Conservation (phyloP, 345 rosid species). For the Arabis alpina region DNA sequence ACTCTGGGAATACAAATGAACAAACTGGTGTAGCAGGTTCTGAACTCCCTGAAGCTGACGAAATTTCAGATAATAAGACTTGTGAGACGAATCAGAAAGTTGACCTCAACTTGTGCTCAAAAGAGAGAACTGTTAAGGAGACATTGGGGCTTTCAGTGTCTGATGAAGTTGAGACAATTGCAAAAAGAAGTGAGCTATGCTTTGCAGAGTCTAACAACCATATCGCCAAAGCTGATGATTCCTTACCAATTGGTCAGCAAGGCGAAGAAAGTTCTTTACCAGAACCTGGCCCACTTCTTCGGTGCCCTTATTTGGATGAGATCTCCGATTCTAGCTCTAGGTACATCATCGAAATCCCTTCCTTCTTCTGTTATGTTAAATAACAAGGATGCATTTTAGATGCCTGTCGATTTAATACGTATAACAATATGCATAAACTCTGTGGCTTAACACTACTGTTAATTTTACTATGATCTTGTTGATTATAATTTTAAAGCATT, state of each 20-base stretch:
- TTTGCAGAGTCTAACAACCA: slow-evolving; percentile 45
- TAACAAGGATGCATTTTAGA: background rate
- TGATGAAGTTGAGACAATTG: slow-evolving; percentile 40
- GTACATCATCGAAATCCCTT: slow-evolving; percentile 44
- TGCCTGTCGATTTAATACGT: background rate
- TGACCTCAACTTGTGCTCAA: slow-evolving; percentile 44
- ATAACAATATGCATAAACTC: background rate
- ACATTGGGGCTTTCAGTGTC: slow-evolving; percentile 16
- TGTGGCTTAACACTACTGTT: slow-evolving; percentile 2
- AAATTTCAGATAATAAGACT: slow-evolving; percentile 43
- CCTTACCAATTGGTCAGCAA: slow-evolving; percentile 52
- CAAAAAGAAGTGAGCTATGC: slow-evolving; percentile 40
- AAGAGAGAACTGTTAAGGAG: slow-evolving; percentile 38
- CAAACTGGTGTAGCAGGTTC: slow-evolving; percentile 42
- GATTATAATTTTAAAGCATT: background rate
- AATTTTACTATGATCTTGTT: slow-evolving; percentile 6
- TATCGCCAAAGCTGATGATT: slow-evolving; percentile 47
- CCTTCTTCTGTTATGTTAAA: slow-evolving; percentile 6
- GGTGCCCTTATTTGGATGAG: slow-evolving; percentile 71
- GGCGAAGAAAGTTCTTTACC: slow-evolving; percentile 57
- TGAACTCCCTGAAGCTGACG: slow-evolving; percentile 47
- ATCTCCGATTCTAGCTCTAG: slow-evolving; percentile 82
- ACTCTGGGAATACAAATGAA: slow-evolving; percentile 41
- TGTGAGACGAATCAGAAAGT: slow-evolving; percentile 44
- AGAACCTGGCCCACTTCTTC: slow-evolving; percentile 61